Conservation (phyloP, 2,329 filamentous ascomycete species). For the Huntiella bhutanensis region DNA sequence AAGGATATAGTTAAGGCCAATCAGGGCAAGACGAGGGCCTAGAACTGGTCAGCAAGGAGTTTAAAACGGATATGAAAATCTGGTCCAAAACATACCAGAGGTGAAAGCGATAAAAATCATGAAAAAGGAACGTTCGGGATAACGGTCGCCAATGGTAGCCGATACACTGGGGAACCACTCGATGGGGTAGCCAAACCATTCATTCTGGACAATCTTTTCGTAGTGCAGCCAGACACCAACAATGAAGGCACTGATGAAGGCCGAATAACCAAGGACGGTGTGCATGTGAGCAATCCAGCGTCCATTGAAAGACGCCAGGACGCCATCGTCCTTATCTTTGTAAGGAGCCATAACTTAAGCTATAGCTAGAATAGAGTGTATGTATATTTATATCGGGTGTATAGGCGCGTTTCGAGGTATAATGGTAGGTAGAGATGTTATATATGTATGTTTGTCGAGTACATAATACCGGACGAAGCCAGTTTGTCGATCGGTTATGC, state of each 20-base stretch:
- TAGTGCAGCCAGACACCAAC: slow-evolving; percentile 74
- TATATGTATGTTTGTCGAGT: too few relatives aligned
- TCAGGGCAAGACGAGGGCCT: slow-evolving; percentile 81
- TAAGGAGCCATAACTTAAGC: slow-evolving; percentile 27
- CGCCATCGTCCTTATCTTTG: slow-evolving; percentile 46
- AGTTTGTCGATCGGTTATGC: too few relatives aligned
- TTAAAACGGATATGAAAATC: neutral
- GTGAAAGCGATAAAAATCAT: slow-evolving; percentile 95
- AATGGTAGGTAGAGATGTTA: too few relatives aligned
- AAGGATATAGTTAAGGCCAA: slow-evolving; percentile 80
- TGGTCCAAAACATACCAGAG: slow-evolving; percentile 41
- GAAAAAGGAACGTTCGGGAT: slow-evolving; percentile 91
- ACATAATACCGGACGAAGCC: too few relatives aligned
- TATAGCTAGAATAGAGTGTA: neutral
- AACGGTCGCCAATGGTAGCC: slow-evolving; percentile 89
- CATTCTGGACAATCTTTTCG: slow-evolving; percentile 93
- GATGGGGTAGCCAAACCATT: slow-evolving; percentile 82
- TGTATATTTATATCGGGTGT: neutral
- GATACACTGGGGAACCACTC: slow-evolving; percentile 97
- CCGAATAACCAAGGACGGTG: slow-evolving; percentile 64
- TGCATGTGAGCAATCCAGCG: slow-evolving; percentile 83
- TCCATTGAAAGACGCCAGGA: slow-evolving; percentile 51
- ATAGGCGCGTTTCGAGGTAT: too few relatives aligned
- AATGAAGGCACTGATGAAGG: slow-evolving; percentile 71
- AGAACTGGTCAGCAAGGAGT: neutral